These are phyloP conservation scores for Cryomyces antarcticus DNA, from an alignment of 495 filamentous ascomycete species.

Conservation along the genomic window DNA sequence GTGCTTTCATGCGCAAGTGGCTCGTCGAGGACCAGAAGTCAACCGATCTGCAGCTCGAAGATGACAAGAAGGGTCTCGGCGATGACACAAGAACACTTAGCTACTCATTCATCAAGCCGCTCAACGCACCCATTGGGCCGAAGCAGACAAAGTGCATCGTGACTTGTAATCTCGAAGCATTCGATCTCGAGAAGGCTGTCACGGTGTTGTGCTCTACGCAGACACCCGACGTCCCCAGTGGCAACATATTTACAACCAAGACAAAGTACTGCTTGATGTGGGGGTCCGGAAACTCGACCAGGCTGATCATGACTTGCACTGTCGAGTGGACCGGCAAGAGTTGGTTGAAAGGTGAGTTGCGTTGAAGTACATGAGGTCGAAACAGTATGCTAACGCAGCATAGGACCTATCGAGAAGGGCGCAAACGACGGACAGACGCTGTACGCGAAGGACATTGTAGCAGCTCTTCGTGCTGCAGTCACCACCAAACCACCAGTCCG, in stretches of 20 bases:
- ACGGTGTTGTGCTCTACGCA: constrained; percentile 48
- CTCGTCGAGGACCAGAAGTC: constrained; percentile 75
- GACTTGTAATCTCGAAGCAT: constrained; percentile 55
- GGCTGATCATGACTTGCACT: constrained; percentile 63
- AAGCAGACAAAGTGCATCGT: constrained; percentile 91
- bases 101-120: constrained; percentile 82
- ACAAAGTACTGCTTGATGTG: constrained; percentile 89
- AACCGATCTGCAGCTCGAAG: constrained; percentile 59
- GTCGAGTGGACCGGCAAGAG: constrained; percentile 97
- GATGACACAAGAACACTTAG: constrained; percentile 50
- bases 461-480: constrained; percentile 51
- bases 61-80: constrained; percentile 57
- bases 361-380: too few species aligned
- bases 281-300: constrained; percentile 66
- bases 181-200: constrained; percentile 78
- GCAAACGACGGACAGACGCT: constrained; percentile 73
- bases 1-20: constrained; percentile 65
- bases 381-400: not conserved
- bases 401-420: constrained; percentile 86
- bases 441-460: constrained; percentile 59
- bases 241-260: constrained; percentile 76
- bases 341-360: constrained; percentile 73
- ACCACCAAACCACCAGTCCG: constrained; percentile 26
- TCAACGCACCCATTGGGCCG: constrained; percentile 67
- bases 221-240: constrained; percentile 88